Percentiles rank a stretch among this genome's conserved stretches.
phyloP scores from a whole-genome alignment of 768 basidiomycete genomes.

The Roridomyces roridus region DNA sequence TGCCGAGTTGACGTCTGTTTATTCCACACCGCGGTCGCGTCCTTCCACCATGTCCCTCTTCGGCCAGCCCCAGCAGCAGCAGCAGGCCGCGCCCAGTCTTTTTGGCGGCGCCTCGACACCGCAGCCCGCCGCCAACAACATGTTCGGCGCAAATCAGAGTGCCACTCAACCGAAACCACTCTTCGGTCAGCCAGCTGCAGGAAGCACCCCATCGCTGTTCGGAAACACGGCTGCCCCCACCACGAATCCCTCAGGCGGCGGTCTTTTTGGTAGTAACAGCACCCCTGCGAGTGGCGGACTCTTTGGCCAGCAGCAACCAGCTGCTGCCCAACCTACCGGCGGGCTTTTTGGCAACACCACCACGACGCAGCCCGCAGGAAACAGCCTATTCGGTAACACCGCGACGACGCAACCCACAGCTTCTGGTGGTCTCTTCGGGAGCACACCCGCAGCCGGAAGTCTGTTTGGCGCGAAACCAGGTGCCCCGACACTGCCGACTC shows the following conservation, averaged over 20 bases:
- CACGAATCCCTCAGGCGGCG: no score
- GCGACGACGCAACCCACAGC: no score
- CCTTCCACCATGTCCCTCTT: conserved; percentile 24
- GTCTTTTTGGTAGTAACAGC: no score
- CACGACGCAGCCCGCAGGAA: no score
- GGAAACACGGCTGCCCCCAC: conserved; percentile 12
- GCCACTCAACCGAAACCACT: conserved; percentile 13
- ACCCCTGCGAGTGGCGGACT: conserved; percentile 28
- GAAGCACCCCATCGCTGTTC: conserved; percentile 23
- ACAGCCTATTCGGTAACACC: no score
- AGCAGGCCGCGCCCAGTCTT: background rate
- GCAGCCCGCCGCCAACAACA: no score
- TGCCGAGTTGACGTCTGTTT: background rate
- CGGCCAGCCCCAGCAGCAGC: conserved; percentile 10
- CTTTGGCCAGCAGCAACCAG: conserved; percentile 31
- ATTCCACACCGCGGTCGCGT: no score
- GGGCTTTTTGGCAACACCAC: conserved; percentile 40
- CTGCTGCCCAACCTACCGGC: conserved; percentile 22
- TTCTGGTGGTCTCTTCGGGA: no score
- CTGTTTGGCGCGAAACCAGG: conserved; percentile 33
- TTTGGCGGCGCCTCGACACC: background rate
- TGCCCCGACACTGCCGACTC: conserved; percentile 30
- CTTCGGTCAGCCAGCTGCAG: conserved; percentile 16
- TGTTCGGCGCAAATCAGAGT: conserved; percentile 17
- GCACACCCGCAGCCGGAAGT: no score